Conservation (phyloP, 129 eudicot species). For the Escallonia herrerae region DNA sequence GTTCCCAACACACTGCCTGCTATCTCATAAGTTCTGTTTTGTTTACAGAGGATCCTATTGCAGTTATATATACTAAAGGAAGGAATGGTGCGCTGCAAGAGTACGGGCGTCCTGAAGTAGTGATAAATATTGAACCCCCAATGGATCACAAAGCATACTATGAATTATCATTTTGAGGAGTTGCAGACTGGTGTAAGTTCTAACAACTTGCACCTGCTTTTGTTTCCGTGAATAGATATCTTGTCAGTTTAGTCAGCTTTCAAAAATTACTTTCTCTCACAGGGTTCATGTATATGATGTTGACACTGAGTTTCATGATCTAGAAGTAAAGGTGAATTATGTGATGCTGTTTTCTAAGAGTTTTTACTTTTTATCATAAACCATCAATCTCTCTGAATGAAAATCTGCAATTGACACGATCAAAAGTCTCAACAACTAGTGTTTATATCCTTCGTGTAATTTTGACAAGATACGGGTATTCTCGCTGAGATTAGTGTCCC, state of each 20-base stretch:
- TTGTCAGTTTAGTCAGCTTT: slow-evolving; percentile 7
- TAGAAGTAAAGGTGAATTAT: slow-evolving; percentile 70
- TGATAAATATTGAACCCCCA: slow-evolving; percentile 67
- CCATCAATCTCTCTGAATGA: too few relatives aligned
- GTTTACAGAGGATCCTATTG: too few relatives aligned
- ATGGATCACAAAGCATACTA: slow-evolving; percentile 65
- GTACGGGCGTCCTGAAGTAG: slow-evolving; percentile 91
- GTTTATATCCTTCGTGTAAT: too few relatives aligned
- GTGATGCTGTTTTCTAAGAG: slow-evolving; percentile 8
- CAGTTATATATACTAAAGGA: too few relatives aligned
- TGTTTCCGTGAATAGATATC: slow-evolving; percentile 4
- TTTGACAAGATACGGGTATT: too few relatives aligned
- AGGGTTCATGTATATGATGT: slow-evolving; percentile 94
- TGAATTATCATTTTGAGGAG: slow-evolving; percentile 77
- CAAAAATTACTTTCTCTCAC: slow-evolving; percentile 19
- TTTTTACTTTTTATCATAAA: too few relatives aligned
- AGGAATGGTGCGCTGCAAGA: too few relatives aligned
- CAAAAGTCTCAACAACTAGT: too few relatives aligned
- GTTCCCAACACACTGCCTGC: too few relatives aligned
- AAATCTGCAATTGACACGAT: too few relatives aligned
- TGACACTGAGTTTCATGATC: slow-evolving; percentile 75
- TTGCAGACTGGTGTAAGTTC: slow-evolving; percentile 88
- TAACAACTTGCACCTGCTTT: slow-evolving; percentile 5
- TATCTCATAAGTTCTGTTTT: too few relatives aligned
- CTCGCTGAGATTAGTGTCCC: too few relatives aligned